Evolutionary conservation across 73 alveolate genomes (phyloP), one percentile per base, ranked within the genome.

Genomic region (Uronychia binucleata): DNA sequence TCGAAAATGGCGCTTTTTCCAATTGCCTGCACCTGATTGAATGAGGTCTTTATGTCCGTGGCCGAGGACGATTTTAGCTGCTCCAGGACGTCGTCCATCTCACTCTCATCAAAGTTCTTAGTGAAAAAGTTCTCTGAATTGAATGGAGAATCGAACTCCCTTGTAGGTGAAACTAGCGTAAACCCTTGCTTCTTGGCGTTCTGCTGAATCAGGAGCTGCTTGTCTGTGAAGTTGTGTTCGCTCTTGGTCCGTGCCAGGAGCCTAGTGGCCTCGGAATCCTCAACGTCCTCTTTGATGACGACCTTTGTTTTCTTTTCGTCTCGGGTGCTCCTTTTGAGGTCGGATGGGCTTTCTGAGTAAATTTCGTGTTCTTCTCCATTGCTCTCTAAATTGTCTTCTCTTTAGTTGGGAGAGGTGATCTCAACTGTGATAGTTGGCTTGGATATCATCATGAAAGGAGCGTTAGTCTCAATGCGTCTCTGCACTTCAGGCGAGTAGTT

Each of bases 61-160:
- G 67, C 67, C 19, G 67, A 46, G 5, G 67, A 46, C 5, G 67
- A 46, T 19, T 46, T 46, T 19, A 46, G 19, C 19, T 46, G 67
- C 19, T 46, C 67, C 19, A 46, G 67, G n/a, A 46, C 88, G 0
- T 81, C 88, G 8, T 81, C 81, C 31, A 59, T 81, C 34, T 59
- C 88, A 27, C 58, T 31, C 27, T 81, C 81, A 81, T 81, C 81
- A 81, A 59, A 59, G 33, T 81, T 58, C 33, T 58, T 78, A 30
- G 86, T 79, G 86, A 79, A 79, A 32, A 79, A 79, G 77, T 34
- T 79, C 32, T 79, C 46, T 1, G 86, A 79, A 58, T 79, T 79
- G 58, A 31, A 79, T 28, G 86, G 67, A 11, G 67, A 46, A 46
- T 46, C 67, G 67, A 46, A 46, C 19, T 46, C 67, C 19, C 67